Evolutionary conservation across 768 basidiomycete species (phyloP), one percentile per base, ranked within the genome.

Genomic region (Fomitopsis serialis): DNA sequence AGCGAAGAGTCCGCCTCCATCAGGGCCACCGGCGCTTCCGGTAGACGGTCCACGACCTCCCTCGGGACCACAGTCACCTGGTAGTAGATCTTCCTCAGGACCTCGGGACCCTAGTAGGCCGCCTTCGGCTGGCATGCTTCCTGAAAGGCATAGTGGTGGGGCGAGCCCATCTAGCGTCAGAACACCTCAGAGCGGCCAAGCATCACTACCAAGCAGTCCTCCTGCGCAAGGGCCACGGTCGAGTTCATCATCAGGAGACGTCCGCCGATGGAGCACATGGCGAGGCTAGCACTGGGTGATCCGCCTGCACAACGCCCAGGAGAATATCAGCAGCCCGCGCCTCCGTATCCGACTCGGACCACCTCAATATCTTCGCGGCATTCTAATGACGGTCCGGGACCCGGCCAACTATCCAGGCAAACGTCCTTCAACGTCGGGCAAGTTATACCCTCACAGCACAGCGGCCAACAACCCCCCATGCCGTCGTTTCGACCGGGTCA

Each of bases 1-100:
- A 27, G 74, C 80, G 13, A 87, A 84, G 64, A 80, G 60, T 45
- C 42, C 84, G 37, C 78, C 85, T 5, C 88, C 89, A 3, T 87
- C 86, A 2, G 64, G 89, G 48, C 85, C 87, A 5, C 66, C 77
- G 8, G 58, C 81, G 23, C 70, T 68, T 52, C 54, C 63, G 62
- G 24, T 59, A 34, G 42, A 56, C 49, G 54, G 35, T 17, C 46
- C 29, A 5, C 25, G 48, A 11, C 49, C 42, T 48, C 27, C 36
- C 27, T 43, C 49, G 23, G 24, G 49, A 37, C 46, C 37, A 8
- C 37, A 40, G n/a, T n/a, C n/a, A 35, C 8, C 34, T 35, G 34
- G 9, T 15, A 35, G 34, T 35, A 15, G 34, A 35, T 15, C 19
- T 44, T 36, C 27, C n/a, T n/a, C n/a, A 55, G 22, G 54, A 55